Evolutionary conservation across 2,329 filamentous ascomycete genomes (phyloP).

Genomic region (Cladosporium sp.): DNA sequence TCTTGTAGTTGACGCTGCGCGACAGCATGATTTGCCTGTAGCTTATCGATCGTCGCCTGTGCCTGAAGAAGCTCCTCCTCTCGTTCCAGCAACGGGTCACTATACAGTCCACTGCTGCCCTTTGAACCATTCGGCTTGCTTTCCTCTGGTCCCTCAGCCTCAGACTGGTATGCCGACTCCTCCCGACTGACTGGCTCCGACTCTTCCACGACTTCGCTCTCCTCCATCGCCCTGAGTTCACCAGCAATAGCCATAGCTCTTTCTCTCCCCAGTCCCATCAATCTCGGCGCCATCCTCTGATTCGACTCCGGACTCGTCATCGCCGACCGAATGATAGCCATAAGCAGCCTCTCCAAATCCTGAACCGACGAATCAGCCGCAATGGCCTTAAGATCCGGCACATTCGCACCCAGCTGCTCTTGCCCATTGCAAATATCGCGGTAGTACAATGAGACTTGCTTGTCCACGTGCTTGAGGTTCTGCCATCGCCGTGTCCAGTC

Average conservation of each 20-base stretch:
- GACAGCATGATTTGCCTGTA: conserved; percentile 43
- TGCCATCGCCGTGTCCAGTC: conserved; percentile 56
- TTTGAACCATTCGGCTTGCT: conserved; percentile 24
- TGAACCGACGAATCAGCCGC: conserved; percentile 44
- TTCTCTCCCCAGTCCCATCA: conserved; percentile 35
- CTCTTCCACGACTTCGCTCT: conserved; percentile 28
- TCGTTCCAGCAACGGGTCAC: conserved; percentile 50
- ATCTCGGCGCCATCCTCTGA: conserved; percentile 44
- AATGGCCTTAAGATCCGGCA: conserved; percentile 50
- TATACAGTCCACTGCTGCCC: conserved; percentile 27
- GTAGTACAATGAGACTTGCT: conserved; percentile 50
- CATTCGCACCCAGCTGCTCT: conserved; percentile 42
- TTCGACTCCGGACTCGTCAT: conserved; percentile 51
- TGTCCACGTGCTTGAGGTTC: conserved; percentile 54
- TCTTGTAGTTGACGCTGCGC: conserved; percentile 46
- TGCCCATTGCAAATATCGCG: conserved; percentile 45
- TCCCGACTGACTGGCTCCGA: conserved; percentile 32
- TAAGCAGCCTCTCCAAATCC: conserved; percentile 45
- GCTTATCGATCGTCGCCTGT: conserved; percentile 46
- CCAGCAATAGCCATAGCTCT: conserved; percentile 37
- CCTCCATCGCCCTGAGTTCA: conserved; percentile 35
- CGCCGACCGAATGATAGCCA: conserved; percentile 49
- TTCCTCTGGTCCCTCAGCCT: conserved; percentile 29
- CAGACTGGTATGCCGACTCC: conserved; percentile 34
- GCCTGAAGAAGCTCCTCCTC: conserved; percentile 53